Percentiles rank a stretch among this genome's conserved stretches.
phyloP scores from a whole-genome alignment of 495 filamentous ascomycete species.

The Podospora didyma region DNA sequence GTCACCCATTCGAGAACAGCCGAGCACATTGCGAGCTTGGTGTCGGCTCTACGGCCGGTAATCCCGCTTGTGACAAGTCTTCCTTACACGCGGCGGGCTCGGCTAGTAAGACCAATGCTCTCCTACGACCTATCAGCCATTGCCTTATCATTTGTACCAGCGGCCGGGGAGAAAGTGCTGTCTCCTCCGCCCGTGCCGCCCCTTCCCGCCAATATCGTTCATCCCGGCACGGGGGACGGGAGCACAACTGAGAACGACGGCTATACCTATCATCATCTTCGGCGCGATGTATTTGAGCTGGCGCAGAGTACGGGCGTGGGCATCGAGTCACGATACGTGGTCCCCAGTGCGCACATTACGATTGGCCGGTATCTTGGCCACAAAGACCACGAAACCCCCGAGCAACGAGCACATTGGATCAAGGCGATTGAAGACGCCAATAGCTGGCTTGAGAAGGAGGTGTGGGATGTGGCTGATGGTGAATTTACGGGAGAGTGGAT shows the following conservation, averaged over 20 bases:
- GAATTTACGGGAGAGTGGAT: constrained; percentile 57
- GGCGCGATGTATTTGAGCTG: constrained; percentile 68
- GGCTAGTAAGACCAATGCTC: constrained; percentile 75
- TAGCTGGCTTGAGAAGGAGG: constrained; percentile 57
- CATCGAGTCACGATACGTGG: constrained; percentile 72
- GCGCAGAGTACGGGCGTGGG: constrained; percentile 52
- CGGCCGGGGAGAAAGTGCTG: constrained; percentile 49
- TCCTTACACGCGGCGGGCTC: constrained; percentile 57
- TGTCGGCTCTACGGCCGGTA: constrained; percentile 46
- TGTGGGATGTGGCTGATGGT: constrained; percentile 55
- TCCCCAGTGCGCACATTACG: constrained; percentile 85
- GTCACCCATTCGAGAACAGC: constrained; percentile 65
- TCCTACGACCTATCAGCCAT: constrained; percentile 82
- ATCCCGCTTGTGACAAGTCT: constrained; percentile 55
- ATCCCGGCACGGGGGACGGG: constrained; percentile 8
- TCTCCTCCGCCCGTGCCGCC: constrained; percentile 34
- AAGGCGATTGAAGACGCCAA: constrained; percentile 73
- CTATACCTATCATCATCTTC: constrained; percentile 89
- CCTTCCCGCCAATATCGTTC: constrained; percentile 10
- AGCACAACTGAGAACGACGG: constrained; percentile 37
- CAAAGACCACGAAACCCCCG: constrained; percentile 38
- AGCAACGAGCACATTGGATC: constrained; percentile 56
- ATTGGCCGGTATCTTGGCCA: constrained; percentile 72
- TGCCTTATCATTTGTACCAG: constrained; percentile 81
- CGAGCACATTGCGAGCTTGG: constrained; percentile 56